Evolutionary conservation across 192 early-diverging fungal genomes (phyloP), one percentile per base, ranked within the genome.

Genomic region (Coemansia reversa): DNA sequence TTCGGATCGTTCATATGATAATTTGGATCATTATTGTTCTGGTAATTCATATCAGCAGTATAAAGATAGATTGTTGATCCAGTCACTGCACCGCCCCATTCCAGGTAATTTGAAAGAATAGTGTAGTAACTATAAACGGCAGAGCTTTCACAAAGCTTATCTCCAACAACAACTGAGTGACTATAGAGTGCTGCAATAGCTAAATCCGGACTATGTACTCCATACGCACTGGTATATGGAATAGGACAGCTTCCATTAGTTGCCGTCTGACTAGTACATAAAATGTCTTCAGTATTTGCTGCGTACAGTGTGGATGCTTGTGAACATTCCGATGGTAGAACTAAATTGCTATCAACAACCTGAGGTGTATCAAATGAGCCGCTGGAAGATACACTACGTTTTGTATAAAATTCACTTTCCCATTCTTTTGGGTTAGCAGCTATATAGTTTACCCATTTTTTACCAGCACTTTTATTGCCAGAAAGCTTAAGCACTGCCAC

Each of bases 51-150:
- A 45, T 79, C 63, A 1, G 61, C 55, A 0, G 70, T 63, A 58
- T 66, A 79, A 49, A 79, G 63, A 42, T 79, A 79, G 27, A 79
- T 70, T 49, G 76, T 73, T 4, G 66, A 59, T 51, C 72, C 28
- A 7, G 70, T 60, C n/a, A 66, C 60, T 4, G 68, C 63, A 14
- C 76, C 76, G 4, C 70, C 76, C 76, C 76, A 79, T 53, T 79
- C 76, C 28, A 79, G 64, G 54, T 56, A 79, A 66, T 69, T 79
- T 0, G 76, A 69, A 20, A 79, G 67, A 11, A 72, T 2, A 0
- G 75, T 78, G 45, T 78, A 78, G 63, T 65, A 78, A 62, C 62
- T 78, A 51, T 55, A 72, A 9, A 78, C 63, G 22, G 42, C 47
- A 5, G 53, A 55, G 55, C 63, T 61, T 7, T 27, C 52, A 56